Percentiles rank a stretch among this genome's conserved stretches.
These are phyloP conservation scores for Vigna nakashimae DNA, from an alignment of 306 rosid genomes.

Conservation along the genomic window DNA sequence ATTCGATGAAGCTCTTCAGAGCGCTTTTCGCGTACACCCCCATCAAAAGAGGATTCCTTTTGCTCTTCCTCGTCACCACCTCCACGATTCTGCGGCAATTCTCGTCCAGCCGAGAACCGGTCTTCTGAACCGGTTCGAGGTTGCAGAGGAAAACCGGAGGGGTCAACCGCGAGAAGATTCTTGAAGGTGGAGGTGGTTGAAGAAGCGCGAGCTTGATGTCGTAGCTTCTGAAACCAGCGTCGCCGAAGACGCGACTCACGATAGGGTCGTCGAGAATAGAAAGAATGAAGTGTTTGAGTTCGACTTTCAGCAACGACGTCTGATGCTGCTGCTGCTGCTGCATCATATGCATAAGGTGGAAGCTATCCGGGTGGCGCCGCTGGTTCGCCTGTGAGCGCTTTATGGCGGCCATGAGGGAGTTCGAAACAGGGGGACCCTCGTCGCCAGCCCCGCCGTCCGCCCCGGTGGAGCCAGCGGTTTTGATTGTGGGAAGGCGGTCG, in stretches of 20 bases:
- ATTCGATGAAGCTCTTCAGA: constrained; percentile 60
- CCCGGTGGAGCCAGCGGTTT: neutral
- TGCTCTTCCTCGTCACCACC: constrained; percentile 54
- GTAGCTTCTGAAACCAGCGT: constrained; percentile 85
- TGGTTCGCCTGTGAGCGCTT: constrained; percentile 94
- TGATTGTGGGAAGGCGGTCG: constrained; percentile 76
- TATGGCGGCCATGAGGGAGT: constrained; percentile 97
- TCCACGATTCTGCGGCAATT: constrained; percentile 69
- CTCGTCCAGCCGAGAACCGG: constrained; percentile 63
- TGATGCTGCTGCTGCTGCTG: constrained; percentile 63
- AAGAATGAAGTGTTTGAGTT: constrained; percentile 78
- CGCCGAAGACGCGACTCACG: constrained; percentile 86
- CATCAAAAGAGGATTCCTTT: constrained; percentile 70
- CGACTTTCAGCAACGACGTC: constrained; percentile 78
- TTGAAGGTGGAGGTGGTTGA: constrained; percentile 57
- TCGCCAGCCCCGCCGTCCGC: neutral
- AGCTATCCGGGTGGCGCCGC: constrained; percentile 88
- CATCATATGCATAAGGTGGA: constrained; percentile 73
- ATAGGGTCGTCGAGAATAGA: constrained; percentile 97
- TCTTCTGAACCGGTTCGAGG: constrained; percentile 50
- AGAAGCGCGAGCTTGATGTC: constrained; percentile 78
- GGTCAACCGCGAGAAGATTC: constrained; percentile 43
- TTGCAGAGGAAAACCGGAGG: constrained; percentile 80
- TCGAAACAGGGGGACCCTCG: constrained; percentile 85
- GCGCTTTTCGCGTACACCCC: constrained; percentile 71